Evolutionary conservation across 306 rosid genomes (phyloP).

Genomic region (Ceratonia siliqua): DNA sequence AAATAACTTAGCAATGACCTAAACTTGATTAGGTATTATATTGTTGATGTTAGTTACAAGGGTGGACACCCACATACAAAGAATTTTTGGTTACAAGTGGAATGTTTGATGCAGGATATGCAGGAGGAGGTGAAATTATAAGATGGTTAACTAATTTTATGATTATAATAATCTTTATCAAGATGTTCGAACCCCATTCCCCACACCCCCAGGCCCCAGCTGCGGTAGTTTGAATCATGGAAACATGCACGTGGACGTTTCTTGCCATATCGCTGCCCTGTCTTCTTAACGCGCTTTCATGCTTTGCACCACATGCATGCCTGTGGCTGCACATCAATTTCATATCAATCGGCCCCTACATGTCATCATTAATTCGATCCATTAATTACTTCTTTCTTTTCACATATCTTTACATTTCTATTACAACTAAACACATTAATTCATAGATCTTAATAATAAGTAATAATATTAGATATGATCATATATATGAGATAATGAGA

Average conservation of each 20-base stretch:
- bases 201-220: not conserved
- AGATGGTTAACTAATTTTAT: not conserved
- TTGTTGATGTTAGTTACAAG: not conserved
- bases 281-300: conserved; percentile 18
- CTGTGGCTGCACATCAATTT: not conserved
- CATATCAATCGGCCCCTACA: not conserved
- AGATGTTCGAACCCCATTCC: too few species aligned
- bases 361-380: not conserved
- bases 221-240: conserved; percentile 1
- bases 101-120: conserved; percentile 18
- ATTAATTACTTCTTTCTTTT: not conserved
- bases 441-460: too few species aligned
- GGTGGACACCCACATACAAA: not conserved
- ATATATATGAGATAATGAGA: too few species aligned
- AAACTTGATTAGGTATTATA: too few species aligned
- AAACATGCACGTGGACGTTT: conserved; percentile 27
- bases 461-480: too few species aligned
- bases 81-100: conserved; percentile 2
- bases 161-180: not conserved
- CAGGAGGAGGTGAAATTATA: conserved; percentile 1
- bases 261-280: not conserved
- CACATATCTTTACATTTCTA: too few species aligned
- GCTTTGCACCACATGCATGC: conserved; percentile 30
- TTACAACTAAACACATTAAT: too few species aligned
- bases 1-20: too few species aligned